Percentiles rank a stretch among this genome's conserved stretches.
phyloP scores from a whole-genome alignment of 208 protist genomes.

The Crithidia acanthocephali region DNA sequence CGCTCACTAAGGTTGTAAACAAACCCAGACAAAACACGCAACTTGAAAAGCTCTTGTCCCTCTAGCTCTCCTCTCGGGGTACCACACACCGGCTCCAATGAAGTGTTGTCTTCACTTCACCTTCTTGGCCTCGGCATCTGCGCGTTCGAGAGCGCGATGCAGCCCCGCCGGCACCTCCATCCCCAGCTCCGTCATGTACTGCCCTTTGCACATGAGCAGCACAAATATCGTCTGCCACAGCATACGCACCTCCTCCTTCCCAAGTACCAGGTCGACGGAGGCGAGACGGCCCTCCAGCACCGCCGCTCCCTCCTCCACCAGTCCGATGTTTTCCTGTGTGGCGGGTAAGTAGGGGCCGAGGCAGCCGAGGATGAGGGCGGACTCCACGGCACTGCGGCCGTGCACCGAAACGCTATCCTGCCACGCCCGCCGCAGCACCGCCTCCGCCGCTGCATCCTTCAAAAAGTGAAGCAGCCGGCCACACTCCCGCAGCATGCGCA shows the following conservation, averaged over 20 bases:
- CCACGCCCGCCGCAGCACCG: conserved; percentile 61
- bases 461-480: conserved; percentile 82
- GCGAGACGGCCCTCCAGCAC: conserved; percentile 51
- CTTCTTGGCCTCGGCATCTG: conserved; percentile 24
- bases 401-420: conserved; percentile 41
- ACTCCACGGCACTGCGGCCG: conserved; percentile 59
- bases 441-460: conserved; percentile 48
- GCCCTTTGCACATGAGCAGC: conserved; percentile 68
- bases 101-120: conserved; percentile 12
- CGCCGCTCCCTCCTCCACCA: conserved; percentile 32
- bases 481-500: conserved; percentile 68
- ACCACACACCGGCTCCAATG: too few relatives aligned
- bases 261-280: conserved; percentile 68
- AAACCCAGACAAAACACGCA: too few relatives aligned
- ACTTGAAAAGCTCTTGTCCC: too few relatives aligned
- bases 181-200: conserved; percentile 70
- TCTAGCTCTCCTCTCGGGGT: too few relatives aligned
- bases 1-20: too few relatives aligned
- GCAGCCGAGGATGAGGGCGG: conserved; percentile 71
- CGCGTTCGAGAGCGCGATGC: conserved; percentile 15
- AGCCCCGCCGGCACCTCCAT: conserved; percentile 38
- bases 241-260: conserved; percentile 79
- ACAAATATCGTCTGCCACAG: conserved; percentile 78
- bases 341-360: conserved; percentile 71
- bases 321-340: conserved; percentile 28